A percentile compares a stretch with the other conserved stretches of the same genome.
These are phyloP conservation scores for Alternaria sp. DNA, from an alignment of 2,329 filamentous ascomycete genomes.

Conservation along the genomic window DNA sequence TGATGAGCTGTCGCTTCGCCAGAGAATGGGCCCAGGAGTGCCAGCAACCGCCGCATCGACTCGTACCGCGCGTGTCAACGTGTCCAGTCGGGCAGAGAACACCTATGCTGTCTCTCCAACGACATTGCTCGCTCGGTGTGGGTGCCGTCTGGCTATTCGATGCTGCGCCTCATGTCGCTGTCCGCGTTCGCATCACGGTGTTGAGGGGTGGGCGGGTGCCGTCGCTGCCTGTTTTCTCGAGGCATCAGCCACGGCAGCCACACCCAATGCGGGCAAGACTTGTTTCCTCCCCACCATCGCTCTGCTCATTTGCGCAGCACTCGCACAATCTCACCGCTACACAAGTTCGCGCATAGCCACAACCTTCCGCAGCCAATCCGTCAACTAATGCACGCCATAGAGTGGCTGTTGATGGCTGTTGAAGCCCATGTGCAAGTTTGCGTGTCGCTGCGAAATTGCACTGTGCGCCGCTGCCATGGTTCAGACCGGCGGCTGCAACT, in stretches of 20 bases:
- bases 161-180: constrained; percentile 29
- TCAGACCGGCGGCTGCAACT: constrained; percentile 20
- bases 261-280: constrained; percentile 20
- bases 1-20: constrained; percentile 13
- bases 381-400: constrained; percentile 20
- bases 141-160: constrained; percentile 21
- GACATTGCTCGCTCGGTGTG: constrained; percentile 22
- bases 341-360: constrained; percentile 35
- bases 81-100: constrained; percentile 16
- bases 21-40: constrained; percentile 19
- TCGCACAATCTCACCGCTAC: constrained; percentile 32
- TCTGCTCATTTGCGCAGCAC: constrained; percentile 33
- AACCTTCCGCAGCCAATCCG: constrained; percentile 12
- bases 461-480: constrained; percentile 8
- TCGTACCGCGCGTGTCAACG: constrained; percentile 33
- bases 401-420: constrained; percentile 30
- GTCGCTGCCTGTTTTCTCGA: constrained; percentile 30
- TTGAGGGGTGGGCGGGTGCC: constrained; percentile 17
- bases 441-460: constrained; percentile 10
- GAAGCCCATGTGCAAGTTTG: constrained; percentile 15
- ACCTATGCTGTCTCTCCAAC: constrained; percentile 17
- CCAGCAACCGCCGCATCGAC: constrained; percentile 36
- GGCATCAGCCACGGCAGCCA: constrained; percentile 32
- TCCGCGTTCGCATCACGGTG: constrained; percentile 25
- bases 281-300: constrained; percentile 15